phyloP scores from a whole-genome alignment of 2,329 filamentous ascomycete genomes.

The Bertia moriformis region DNA sequence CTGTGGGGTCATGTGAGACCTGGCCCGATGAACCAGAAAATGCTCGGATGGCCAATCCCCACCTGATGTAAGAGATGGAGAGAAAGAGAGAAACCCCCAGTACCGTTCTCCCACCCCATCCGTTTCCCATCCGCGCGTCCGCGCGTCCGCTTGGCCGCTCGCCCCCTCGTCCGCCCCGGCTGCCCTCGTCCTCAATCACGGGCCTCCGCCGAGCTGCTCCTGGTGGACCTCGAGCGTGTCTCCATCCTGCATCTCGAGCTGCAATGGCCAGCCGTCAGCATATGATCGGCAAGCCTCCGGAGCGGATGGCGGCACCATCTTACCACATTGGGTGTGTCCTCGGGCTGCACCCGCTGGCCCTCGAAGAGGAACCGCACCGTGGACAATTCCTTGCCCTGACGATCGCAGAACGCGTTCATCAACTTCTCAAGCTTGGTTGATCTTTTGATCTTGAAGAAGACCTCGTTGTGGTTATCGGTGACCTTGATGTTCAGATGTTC shows the following conservation, averaged over 20 bases:
- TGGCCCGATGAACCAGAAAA: too few species aligned
- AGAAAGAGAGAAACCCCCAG: too few species aligned
- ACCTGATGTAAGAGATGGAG: too few species aligned
- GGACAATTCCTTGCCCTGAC: conserved; percentile 72
- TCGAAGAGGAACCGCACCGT: conserved; percentile 94
- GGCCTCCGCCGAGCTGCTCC: conserved; percentile 95
- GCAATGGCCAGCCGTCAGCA: conserved; percentile 6
- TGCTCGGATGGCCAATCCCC: too few species aligned
- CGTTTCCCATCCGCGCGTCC: too few species aligned
- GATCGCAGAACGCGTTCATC: conserved; percentile 95
- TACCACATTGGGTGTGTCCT: conserved; percentile 84
- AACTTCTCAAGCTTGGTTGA: conserved; percentile 91
- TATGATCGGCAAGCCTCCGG: not conserved
- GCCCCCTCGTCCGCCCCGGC: too few species aligned
- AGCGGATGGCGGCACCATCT: conserved; percentile 21
- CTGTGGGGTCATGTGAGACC: too few species aligned
- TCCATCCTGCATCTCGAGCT: conserved; percentile 95
- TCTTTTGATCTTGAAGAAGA: conserved; percentile 99
- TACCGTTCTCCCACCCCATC: too few species aligned
- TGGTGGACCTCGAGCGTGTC: conserved; percentile 96
- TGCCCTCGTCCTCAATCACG: too few species aligned
- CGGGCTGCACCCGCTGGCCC: conserved; percentile 73
- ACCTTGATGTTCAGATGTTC: conserved; percentile 99
- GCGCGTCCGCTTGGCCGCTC: too few species aligned
- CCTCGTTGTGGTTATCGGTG: conserved; percentile 97